phyloP scores from a whole-genome alignment of 2,329 filamentous ascomycete species.

The Clonostachys rhizophaga region DNA sequence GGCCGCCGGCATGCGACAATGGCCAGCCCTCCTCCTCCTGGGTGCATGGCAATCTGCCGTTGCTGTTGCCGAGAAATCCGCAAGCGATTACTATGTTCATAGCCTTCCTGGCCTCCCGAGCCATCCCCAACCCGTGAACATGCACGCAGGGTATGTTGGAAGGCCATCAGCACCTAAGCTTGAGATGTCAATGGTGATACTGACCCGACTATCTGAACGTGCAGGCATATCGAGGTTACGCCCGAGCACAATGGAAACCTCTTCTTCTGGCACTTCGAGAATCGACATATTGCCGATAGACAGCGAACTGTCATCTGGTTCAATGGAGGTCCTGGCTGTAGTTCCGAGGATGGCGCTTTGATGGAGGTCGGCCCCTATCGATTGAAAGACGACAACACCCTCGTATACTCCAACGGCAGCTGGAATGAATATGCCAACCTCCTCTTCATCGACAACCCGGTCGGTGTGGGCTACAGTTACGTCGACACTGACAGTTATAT shows the following conservation, averaged over 20 bases:
- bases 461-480: constrained; percentile 95
- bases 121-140: constrained; percentile 72
- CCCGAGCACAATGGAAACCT: constrained; percentile 84
- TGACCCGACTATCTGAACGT: constrained; percentile 13
- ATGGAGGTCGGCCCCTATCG: constrained; percentile 96
- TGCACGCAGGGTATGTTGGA: constrained; percentile 86
- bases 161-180: too few species aligned
- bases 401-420: constrained; percentile 85
- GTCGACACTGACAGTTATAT: constrained; percentile 86
- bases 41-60: constrained; percentile 33
- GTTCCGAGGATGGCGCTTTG: constrained; percentile 91
- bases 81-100: constrained; percentile 84
- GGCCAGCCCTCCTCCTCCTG: constrained; percentile 24
- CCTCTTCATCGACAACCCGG: constrained; percentile 94
- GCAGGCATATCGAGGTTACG: constrained; percentile 85
- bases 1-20: constrained; percentile 14
- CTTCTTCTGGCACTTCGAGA: constrained; percentile 98
- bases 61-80: constrained; percentile 18
- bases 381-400: constrained; percentile 65
- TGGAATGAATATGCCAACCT: constrained; percentile 99
- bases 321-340: constrained; percentile 95
- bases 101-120: constrained; percentile 79
- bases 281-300: constrained; percentile 87
- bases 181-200: constrained; percentile 3
- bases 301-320: constrained; percentile 94